These are phyloP conservation scores for Aspergillus fructus DNA, from an alignment of 2,329 filamentous ascomycete species.

Conservation along the genomic window DNA sequence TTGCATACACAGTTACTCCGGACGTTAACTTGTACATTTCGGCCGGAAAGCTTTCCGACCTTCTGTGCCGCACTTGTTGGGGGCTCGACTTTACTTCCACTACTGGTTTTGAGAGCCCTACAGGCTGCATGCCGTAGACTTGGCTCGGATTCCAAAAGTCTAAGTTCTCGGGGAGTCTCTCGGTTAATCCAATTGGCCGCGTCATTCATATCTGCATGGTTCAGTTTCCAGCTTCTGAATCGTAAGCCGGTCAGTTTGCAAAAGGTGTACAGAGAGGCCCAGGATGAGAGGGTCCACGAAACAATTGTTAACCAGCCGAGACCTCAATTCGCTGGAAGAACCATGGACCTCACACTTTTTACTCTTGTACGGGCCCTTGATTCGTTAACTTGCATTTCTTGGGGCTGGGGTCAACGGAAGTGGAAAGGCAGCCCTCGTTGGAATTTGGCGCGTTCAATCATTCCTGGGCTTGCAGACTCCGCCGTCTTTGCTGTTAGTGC, in stretches of 20 bases:
- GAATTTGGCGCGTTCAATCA: constrained; percentile 41
- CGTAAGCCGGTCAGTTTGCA: constrained; percentile 27
- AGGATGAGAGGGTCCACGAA: constrained; percentile 6
- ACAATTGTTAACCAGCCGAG: constrained; percentile 4
- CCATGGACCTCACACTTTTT: constrained; percentile 81
- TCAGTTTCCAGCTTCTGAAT: constrained; percentile 52
- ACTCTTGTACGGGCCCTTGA: constrained; percentile 70
- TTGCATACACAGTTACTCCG: constrained; percentile 36
- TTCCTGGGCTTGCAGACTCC: constrained; percentile 59
- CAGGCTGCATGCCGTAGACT: constrained; percentile 22
- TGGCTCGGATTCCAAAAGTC: constrained; percentile 17
- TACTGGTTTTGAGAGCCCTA: constrained; percentile 27
- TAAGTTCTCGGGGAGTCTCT: constrained; percentile 17
- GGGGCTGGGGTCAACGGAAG: constrained; percentile 51
- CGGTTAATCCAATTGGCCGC: constrained; percentile 43
- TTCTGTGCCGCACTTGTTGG: constrained; percentile 54
- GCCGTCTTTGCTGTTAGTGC: constrained; percentile 70
- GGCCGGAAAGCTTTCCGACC: constrained; percentile 51
- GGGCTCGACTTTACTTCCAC: constrained; percentile 50
- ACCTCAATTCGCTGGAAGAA: constrained; percentile 62
- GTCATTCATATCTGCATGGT: constrained; percentile 50
- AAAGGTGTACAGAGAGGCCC: constrained; percentile 8
- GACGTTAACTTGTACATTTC: constrained; percentile 41
- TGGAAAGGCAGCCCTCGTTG: constrained; percentile 30
- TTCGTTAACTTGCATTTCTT: constrained; percentile 65